Evolutionary conservation across 2,329 filamentous ascomycete genomes (phyloP).

Genomic region (Exophiala viscosa): DNA sequence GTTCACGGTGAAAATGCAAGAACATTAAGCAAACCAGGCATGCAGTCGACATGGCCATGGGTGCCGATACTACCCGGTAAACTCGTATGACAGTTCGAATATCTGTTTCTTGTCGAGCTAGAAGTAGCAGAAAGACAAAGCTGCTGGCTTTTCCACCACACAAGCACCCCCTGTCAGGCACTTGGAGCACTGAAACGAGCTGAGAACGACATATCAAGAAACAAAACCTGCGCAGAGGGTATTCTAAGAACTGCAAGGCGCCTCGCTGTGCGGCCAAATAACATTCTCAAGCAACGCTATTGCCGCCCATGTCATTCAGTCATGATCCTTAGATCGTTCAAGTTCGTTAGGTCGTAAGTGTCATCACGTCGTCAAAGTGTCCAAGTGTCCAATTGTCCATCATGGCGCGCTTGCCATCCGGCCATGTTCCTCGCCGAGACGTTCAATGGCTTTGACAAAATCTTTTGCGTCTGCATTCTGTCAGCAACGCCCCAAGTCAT

Average conservation of each 20-base stretch:
- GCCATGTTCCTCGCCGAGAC: slow-evolving; percentile 28
- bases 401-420: slow-evolving; percentile 6
- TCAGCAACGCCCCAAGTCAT: background rate
- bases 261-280: background rate
- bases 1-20: no score
- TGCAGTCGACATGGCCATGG: no score
- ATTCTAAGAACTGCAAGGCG: slow-evolving; percentile 5
- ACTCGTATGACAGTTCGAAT: no score
- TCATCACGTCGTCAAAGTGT: no score
- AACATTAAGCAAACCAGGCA: no score
- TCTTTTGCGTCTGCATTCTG: slow-evolving; percentile 36
- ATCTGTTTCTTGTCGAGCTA: no score
- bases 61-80: no score
- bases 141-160: background rate
- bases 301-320: slow-evolving; percentile 6
- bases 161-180: background rate
- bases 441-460: slow-evolving; percentile 36
- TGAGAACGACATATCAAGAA: slow-evolving; percentile 17
- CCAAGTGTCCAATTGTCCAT: slow-evolving; percentile 4
- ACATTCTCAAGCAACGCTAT: background rate
- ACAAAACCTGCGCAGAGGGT: slow-evolving; percentile 9
- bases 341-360: slow-evolving; percentile 14
- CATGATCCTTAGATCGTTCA: slow-evolving; percentile 17
- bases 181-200: slow-evolving; percentile 2
- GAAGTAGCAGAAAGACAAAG: no score